phyloP scores from a whole-genome alignment of 345 rosid species.

The Moricandia arvensis region DNA sequence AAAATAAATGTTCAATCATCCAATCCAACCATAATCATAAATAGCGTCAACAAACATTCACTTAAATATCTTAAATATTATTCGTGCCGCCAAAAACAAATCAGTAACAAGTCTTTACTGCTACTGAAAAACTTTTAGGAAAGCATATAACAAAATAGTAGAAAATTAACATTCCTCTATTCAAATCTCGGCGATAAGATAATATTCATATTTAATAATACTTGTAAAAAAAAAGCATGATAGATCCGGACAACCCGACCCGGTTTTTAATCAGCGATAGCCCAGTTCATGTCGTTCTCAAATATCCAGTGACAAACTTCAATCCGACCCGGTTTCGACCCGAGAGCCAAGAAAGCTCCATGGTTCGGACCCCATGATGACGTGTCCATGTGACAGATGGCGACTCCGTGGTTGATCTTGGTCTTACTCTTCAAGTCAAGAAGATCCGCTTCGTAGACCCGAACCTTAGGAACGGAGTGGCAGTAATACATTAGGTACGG shows the following conservation, averaged over 20 bases:
- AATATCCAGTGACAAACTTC: constrained; percentile 93
- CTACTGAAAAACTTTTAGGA: constrained; percentile 14
- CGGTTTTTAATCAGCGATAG: constrained; percentile 41
- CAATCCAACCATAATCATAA: constrained; percentile 28
- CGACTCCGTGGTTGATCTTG: constrained; percentile 72
- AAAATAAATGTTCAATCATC: neutral
- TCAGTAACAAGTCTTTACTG: constrained; percentile 38
- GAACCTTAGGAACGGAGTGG: constrained; percentile 82
- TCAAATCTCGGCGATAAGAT: constrained; percentile 18
- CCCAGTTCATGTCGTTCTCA: constrained; percentile 82
- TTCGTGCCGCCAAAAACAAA: constrained; percentile 27
- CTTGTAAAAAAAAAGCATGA: neutral
- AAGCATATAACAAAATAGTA: constrained; percentile 4
- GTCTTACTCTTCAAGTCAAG: constrained; percentile 44
- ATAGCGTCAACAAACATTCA: constrained; percentile 34
- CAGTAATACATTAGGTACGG: constrained; percentile 78
- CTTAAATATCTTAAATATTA: neutral
- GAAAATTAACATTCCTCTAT: constrained; percentile 35
- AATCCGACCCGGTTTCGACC: constrained; percentile 66
- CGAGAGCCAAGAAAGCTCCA: constrained; percentile 68
- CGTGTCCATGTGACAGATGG: constrained; percentile 82
- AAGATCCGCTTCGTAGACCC: constrained; percentile 70
- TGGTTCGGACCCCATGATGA: constrained; percentile 72
- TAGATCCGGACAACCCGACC: constrained; percentile 21
- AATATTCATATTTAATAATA: neutral